Evolutionary conservation across 768 basidiomycete species (phyloP).

Genomic region (Lentinula sp.): DNA sequence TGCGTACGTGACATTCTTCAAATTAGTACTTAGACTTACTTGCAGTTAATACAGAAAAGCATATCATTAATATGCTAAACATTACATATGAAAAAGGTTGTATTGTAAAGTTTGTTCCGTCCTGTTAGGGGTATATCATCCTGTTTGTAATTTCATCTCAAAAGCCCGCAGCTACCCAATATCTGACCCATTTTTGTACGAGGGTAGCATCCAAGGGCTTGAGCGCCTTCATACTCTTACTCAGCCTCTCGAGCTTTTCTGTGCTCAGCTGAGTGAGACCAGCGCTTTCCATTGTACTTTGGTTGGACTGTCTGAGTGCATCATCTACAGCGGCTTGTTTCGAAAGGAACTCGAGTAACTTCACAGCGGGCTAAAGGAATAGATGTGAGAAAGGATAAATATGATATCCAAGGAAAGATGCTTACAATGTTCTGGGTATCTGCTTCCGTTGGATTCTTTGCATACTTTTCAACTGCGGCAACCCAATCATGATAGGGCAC

Average conservation of each 20-base stretch:
- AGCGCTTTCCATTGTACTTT: neutral
- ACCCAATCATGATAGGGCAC: constrained; percentile 25
- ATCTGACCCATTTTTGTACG: neutral
- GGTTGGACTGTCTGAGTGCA: constrained; percentile 3
- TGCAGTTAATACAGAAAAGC: too few species aligned
- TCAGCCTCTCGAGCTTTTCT: neutral
- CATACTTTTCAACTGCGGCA: constrained; percentile 16
- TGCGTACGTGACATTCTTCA: neutral
- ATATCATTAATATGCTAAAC: too few species aligned
- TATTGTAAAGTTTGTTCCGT: too few species aligned
- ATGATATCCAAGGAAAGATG: neutral
- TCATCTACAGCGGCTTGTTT: constrained; percentile 14
- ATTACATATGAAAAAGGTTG: too few species aligned
- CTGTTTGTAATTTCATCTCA: neutral
- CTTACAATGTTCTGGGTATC: constrained; percentile 26
- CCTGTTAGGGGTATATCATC: too few species aligned
- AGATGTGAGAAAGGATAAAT: neutral
- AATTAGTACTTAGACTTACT: neutral
- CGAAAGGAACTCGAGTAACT: constrained; percentile 22
- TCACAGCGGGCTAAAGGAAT: constrained; percentile 25
- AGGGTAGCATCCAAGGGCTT: neutral
- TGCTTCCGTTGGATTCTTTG: constrained; percentile 15
- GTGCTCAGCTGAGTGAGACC: constrained; percentile 2
- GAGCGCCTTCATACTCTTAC: neutral
- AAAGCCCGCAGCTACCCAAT: constrained; percentile 1